phyloP scores from a whole-genome alignment of 2,329 filamentous ascomycete species.

The Alternaria sp. region DNA sequence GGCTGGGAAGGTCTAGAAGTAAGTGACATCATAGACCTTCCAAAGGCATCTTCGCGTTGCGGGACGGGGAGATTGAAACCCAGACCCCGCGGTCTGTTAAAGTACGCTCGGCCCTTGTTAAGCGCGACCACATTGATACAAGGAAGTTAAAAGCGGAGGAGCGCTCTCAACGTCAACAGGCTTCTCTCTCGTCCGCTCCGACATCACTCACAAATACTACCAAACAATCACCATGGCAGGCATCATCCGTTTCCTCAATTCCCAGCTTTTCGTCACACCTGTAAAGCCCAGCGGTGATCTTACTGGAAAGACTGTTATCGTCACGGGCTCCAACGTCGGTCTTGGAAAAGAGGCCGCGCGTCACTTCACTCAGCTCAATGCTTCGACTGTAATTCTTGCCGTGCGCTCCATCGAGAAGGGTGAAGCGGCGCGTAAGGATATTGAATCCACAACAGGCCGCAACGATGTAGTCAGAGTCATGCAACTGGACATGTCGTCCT shows the following conservation, averaged over 20 bases:
- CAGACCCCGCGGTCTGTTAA: neutral
- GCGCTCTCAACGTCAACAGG: neutral
- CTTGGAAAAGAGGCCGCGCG: slow-evolving; percentile 58
- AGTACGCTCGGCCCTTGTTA: neutral
- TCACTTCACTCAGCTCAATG: slow-evolving; percentile 54
- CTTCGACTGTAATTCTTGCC: slow-evolving; percentile 57
- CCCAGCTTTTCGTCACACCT: slow-evolving; percentile 53
- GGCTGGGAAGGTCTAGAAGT: neutral
- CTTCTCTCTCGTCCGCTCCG: neutral
- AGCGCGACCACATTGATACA: neutral
- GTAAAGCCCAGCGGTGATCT: slow-evolving; percentile 37
- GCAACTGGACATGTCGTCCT: slow-evolving; percentile 56
- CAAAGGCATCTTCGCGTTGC: neutral
- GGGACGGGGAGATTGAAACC: neutral
- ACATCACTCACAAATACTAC: neutral
- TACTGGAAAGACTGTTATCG: slow-evolving; percentile 53
- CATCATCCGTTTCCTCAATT: slow-evolving; percentile 46
- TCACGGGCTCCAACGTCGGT: slow-evolving; percentile 60
- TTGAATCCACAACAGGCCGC: slow-evolving; percentile 46
- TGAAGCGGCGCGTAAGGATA: slow-evolving; percentile 54
- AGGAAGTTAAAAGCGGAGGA: neutral
- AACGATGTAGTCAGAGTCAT: slow-evolving; percentile 55
- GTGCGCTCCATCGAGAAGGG: slow-evolving; percentile 56
- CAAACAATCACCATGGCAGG: slow-evolving; percentile 4
- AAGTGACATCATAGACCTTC: neutral